Evolutionary conservation across 1,139 yeast genomes (phyloP), one percentile per base, ranked within the genome.

Genomic region (Blastobotrys arbuscula): DNA sequence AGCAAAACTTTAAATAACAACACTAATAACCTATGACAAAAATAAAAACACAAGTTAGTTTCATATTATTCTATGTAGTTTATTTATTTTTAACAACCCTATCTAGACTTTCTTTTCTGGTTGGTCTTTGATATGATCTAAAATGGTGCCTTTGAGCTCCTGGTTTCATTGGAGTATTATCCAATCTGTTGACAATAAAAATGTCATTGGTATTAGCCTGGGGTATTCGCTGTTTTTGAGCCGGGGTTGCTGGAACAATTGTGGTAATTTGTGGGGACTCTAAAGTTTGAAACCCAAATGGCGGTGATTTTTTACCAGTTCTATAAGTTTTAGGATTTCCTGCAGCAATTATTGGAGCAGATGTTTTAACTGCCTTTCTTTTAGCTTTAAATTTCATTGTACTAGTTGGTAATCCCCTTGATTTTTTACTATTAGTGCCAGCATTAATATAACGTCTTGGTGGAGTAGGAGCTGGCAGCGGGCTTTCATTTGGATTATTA

Each of bases 1-100:
- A 20, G 85, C 88, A 26, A 79, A 77, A 60, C 69, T 81, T 50
- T 73, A 59, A 54, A 5, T 5, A 5, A 28, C 5, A 5, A 28
- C 31, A 28, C n/a, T n/a, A n/a, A n/a, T n/a, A n/a, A n/a, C n/a
- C n/a, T n/a, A n/a, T n/a, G n/a, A n/a, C 3, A 28, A 28, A 10
- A 24, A 24, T 24, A 24, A 24, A 24, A 24, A 24, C 10, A 24
- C n/a, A n/a, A n/a, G n/a, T n/a, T n/a, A n/a, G n/a, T n/a, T n/a
- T n/a, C n/a, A n/a, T n/a, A n/a, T n/a, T n/a, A 24, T 24, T 24
- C 9, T 24, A 24, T 24, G 10, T 24, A 7, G 10, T 7, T 28
- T 28, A 5, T 5, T 28, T 4, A 5, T 28, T 9, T 28, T 28
- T 28, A 28, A 28, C 13, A 28, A 28, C 31, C 3, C 12, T 28